Percentiles rank a stretch among this genome's conserved stretches.
phyloP scores from a whole-genome alignment of 805 yeast genomes.

The Zygotorulaspora sp. region DNA sequence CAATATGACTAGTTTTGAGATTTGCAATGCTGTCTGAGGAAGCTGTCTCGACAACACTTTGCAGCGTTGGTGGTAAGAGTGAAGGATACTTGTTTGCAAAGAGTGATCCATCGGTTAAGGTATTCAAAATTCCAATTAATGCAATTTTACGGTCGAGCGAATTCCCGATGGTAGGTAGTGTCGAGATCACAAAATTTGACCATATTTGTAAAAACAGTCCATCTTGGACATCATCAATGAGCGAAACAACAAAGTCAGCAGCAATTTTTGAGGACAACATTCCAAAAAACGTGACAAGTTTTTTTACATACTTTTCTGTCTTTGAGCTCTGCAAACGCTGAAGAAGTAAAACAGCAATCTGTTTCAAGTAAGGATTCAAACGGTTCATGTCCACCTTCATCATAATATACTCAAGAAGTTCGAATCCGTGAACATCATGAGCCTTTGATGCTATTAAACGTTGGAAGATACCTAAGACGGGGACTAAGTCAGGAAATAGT shows the following conservation, averaged over 20 bases:
- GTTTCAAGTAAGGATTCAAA: constrained; percentile 54
- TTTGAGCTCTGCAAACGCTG: constrained; percentile 76
- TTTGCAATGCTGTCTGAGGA: constrained; percentile 39
- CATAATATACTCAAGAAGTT: constrained; percentile 67
- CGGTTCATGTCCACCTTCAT: constrained; percentile 47
- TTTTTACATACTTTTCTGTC: constrained; percentile 75
- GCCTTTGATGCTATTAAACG: constrained; percentile 80
- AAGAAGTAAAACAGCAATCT: constrained; percentile 70
- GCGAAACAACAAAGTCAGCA: constrained; percentile 52
- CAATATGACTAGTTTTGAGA: constrained; percentile 37
- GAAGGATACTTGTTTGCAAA: constrained; percentile 42
- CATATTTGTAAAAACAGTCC: constrained; percentile 50
- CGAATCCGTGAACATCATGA: constrained; percentile 81
- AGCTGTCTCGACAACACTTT: constrained; percentile 39
- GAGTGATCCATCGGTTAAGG: constrained; percentile 35
- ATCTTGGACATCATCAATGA: constrained; percentile 70
- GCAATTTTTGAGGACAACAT: constrained; percentile 45
- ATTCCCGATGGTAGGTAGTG: constrained; percentile 45
- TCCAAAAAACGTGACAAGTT: constrained; percentile 61
- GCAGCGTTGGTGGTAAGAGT: constrained; percentile 42
- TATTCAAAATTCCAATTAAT: constrained; percentile 46
- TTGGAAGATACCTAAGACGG: constrained; percentile 94
- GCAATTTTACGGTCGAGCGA: constrained; percentile 53
- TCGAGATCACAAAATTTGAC: constrained; percentile 38
- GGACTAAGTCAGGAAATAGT: constrained; percentile 50